These are phyloP conservation scores for Microcos paniculata DNA, from an alignment of 345 rosid species.

Conservation along the genomic window DNA sequence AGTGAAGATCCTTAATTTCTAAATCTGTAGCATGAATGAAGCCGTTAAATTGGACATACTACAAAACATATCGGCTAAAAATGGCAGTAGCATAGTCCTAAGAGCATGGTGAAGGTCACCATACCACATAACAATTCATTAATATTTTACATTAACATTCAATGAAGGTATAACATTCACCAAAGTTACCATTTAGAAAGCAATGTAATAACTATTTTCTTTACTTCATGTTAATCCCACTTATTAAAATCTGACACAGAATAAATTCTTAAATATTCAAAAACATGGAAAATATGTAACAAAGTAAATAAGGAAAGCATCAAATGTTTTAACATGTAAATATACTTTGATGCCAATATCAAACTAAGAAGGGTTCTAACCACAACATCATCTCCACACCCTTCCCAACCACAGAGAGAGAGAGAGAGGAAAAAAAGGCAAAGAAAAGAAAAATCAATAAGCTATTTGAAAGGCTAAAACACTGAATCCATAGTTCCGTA, in stretches of 20 bases:
- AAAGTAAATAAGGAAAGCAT: not conserved
- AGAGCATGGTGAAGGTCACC: not conserved
- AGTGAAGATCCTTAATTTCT: slow-evolving; percentile 9
- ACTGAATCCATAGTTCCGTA: not conserved
- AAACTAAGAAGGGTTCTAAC: not conserved
- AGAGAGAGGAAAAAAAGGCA: not conserved
- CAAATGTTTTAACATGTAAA: not conserved
- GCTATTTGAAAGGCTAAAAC: not conserved
- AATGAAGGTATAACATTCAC: not conserved
- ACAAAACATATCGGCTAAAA: not conserved
- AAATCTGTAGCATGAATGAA: slow-evolving; percentile 8
- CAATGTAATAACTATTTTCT: not conserved
- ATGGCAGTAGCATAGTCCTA: not conserved
- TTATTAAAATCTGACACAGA: not conserved
- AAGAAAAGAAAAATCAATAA: not conserved
- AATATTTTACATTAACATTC: not conserved
- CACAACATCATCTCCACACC: not conserved
- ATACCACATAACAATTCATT: not conserved
- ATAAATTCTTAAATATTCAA: not conserved
- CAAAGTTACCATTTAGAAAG: not conserved
- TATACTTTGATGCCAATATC: not conserved
- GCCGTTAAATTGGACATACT: not conserved
- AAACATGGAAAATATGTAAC: not conserved
- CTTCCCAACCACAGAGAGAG: not conserved
- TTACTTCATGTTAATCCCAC: not conserved